Conservation (phyloP, 441 rosid genomes). For the Viola pubescens region DNA sequence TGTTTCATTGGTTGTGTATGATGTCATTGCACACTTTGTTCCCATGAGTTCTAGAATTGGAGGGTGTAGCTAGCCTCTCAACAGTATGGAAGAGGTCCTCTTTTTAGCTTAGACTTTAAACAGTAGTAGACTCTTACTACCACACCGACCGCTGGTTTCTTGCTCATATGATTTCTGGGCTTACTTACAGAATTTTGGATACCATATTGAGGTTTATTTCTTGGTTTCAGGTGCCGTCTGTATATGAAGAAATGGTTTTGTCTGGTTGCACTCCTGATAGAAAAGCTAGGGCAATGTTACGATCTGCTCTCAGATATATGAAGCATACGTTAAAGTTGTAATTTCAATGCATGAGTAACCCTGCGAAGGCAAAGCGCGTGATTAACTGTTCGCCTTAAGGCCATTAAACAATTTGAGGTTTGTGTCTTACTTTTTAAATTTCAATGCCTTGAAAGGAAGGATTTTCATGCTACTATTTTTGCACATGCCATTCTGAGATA, state of each 20-base stretch:
- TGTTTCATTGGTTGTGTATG: too few species aligned
- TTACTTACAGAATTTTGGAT: too few species aligned
- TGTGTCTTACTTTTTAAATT: slow-evolving; percentile 4
- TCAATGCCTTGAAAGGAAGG: not conserved
- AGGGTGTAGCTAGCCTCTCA: too few species aligned
- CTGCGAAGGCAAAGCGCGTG: slow-evolving; percentile 9
- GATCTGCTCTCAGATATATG: slow-evolving; percentile 90
- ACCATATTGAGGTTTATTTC: not conserved
- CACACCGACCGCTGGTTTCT: too few species aligned
- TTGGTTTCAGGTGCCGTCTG: slow-evolving; percentile 64
- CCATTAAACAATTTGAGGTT: slow-evolving; percentile 21
- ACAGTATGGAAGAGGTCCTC: too few species aligned
- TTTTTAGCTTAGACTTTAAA: too few species aligned
- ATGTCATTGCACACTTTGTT: too few species aligned
- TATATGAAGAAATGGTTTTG: slow-evolving; percentile 87
- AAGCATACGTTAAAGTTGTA: slow-evolving; percentile 54
- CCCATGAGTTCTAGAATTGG: too few species aligned
- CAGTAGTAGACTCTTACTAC: too few species aligned
- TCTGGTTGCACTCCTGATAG: slow-evolving; percentile 85
- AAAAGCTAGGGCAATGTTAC: slow-evolving; percentile 92
- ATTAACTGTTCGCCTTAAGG: slow-evolving; percentile 1
- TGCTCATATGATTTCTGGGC: too few species aligned
- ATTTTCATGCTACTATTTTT: not conserved
- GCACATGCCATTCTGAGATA: not conserved
- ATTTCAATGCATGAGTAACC: slow-evolving; percentile 11